Conservation (phyloP, 129 eudicot genomes). For the Solidago caesia region DNA sequence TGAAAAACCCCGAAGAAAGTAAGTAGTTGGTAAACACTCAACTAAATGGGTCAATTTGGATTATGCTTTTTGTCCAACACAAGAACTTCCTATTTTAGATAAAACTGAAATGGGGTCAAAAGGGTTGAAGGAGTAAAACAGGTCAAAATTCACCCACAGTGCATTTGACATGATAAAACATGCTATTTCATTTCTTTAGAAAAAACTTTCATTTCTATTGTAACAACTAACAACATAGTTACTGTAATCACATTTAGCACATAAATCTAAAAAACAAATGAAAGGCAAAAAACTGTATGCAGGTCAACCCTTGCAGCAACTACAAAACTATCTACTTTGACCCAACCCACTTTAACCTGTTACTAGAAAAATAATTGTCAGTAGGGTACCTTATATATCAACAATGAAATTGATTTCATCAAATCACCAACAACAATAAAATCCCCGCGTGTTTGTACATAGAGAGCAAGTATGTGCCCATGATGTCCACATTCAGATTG, state of each 20-base stretch:
- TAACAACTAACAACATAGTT: not conserved
- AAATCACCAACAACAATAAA: conserved; percentile 94
- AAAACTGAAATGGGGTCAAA: not conserved
- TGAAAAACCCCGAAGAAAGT: conserved; percentile 22
- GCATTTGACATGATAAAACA: not conserved
- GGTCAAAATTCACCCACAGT: not conserved
- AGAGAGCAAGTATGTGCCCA: conserved; percentile 93
- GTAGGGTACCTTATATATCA: conserved; percentile 71
- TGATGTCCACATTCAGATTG: conserved; percentile 99
- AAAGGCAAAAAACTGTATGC: not conserved
- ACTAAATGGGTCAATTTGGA: not conserved
- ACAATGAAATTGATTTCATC: conserved; percentile 89
- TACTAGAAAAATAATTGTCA: not conserved
- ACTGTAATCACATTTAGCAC: not conserved
- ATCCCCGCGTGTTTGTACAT: conserved; percentile 98
- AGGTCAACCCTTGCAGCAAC: not conserved
- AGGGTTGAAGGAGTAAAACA: not conserved
- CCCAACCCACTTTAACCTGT: not conserved
- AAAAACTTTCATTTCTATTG: not conserved
- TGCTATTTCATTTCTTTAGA: not conserved
- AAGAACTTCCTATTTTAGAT: not conserved
- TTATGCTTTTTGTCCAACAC: not conserved
- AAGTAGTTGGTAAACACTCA: not conserved
- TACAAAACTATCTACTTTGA: not conserved
- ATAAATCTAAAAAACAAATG: not conserved